These are phyloP conservation scores for Ophiocordyceps polyrhachis-furcata DNA, from an alignment of 2,329 filamentous ascomycete species.

Conservation along the genomic window DNA sequence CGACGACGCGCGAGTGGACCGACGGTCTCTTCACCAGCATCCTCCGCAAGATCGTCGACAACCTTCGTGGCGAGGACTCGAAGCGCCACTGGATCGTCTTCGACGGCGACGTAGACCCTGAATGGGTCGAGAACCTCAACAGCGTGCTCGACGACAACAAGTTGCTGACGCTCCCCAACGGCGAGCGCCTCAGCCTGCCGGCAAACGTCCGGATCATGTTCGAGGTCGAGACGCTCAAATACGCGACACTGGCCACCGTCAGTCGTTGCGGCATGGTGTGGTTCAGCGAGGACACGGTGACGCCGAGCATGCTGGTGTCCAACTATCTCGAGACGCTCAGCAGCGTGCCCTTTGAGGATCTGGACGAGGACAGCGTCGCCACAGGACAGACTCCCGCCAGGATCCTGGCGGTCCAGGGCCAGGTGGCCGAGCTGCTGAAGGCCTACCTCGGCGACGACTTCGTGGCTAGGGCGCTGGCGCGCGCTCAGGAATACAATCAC, in stretches of 20 bases:
- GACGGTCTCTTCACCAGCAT: conserved; percentile 97
- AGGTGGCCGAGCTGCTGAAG: conserved; percentile 63
- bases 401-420: conserved; percentile 57
- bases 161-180: conserved; percentile 86
- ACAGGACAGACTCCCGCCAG: conserved; percentile 60
- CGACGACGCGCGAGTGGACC: conserved; percentile 96
- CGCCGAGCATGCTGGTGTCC: conserved; percentile 74
- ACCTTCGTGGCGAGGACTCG: conserved; percentile 85
- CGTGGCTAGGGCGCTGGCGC: conserved; percentile 55
- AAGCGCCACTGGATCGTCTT: conserved; percentile 99
- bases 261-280: conserved; percentile 99
- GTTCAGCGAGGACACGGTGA: conserved; percentile 98
- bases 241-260: conserved; percentile 95
- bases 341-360: conserved; percentile 73
- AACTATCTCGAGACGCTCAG: conserved; percentile 78
- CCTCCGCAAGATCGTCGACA: conserved; percentile 94
- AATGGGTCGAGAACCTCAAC: conserved; percentile 99
- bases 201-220: conserved; percentile 98
- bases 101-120: conserved; percentile 94
- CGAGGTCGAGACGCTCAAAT: conserved; percentile 93
- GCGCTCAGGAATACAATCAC: conserved; percentile 67
- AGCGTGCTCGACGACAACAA: conserved; percentile 99
- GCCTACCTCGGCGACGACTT: conserved; percentile 67
- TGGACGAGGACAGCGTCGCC: conserved; percentile 77
- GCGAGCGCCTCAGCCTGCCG: conserved; percentile 89